Conservation (phyloP, 2,329 filamentous ascomycete species). For the Clarireedia hainanense region DNA sequence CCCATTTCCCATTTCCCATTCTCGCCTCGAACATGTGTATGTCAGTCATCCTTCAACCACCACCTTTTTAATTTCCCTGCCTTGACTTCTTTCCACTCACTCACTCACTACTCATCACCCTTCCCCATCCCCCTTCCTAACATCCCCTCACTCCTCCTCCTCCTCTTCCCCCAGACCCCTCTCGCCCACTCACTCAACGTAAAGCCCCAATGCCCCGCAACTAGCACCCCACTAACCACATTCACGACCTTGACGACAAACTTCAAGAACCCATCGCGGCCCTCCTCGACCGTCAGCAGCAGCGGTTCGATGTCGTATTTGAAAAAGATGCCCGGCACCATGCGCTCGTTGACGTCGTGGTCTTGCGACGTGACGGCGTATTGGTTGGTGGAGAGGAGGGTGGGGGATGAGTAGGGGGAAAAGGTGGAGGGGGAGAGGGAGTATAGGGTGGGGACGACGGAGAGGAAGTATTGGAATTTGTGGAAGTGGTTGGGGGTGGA, state of each 20-base stretch:
- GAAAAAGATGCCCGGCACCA: conserved; percentile 87
- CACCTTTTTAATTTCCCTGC: no score
- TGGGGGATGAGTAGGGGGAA: conserved; percentile 28
- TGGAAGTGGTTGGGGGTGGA: conserved; percentile 71
- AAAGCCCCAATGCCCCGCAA: conserved; percentile 90
- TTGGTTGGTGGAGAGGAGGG: conserved; percentile 85
- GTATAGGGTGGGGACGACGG: conserved; percentile 90
- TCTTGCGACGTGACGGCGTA: conserved; percentile 94
- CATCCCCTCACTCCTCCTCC: conserved; percentile 29
- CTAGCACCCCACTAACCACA: conserved; percentile 81
- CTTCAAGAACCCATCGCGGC: conserved; percentile 63
- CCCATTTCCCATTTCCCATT: background rate
- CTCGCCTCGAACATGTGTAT: background rate
- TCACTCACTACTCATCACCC: conserved; percentile 11
- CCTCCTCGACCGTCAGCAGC: conserved; percentile 75
- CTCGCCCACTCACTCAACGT: conserved; percentile 71
- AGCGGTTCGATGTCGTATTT: conserved; percentile 99
- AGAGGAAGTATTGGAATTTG: conserved; percentile 97
- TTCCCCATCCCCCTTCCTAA: conserved; percentile 24
- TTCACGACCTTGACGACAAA: conserved; percentile 82
- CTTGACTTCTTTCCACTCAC: no score
- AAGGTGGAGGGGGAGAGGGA: conserved; percentile 45
- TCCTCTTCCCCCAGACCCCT: conserved; percentile 41
- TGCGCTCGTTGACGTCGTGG: conserved; percentile 58
- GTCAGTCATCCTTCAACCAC: no score